Evolutionary conservation across 108 stramenopile species (phyloP), one percentile per base, ranked within the genome.

Genomic region (Discostella pseudostelligera): DNA sequence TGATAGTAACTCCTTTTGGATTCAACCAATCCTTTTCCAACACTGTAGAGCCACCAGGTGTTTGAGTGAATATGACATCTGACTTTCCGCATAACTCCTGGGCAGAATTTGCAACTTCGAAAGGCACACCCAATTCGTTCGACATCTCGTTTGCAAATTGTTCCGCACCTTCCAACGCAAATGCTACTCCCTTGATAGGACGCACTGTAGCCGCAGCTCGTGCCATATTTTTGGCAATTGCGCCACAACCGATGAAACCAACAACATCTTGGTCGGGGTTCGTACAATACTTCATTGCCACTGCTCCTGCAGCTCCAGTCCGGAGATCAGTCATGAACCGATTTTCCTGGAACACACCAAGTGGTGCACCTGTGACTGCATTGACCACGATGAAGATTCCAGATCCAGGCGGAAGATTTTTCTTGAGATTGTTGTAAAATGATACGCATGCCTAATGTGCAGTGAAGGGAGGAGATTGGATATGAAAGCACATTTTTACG

Each of bases 271-370:
- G 80, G 11, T 75, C 77, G 0, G 81, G 74, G 32, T 76, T 61
- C 0, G 83, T 77, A 74, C 89, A 95, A 69, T 96, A 79, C 68
- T 96, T 94, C 65, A 94, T 74, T 48, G 90, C 78, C 5, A 96
- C 79, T 39, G 88, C 96, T 39, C 96, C 96, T 8, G 96, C 96
- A 14, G 96, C 96, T 14, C 96, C 96, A 8, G 96, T 96, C 35
- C 96, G 82, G 28, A 96, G 75, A 72, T 96, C 96, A n/a, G 96
- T 96, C 89, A 96, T 94, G 88, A 84, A 90, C 8, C 96, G 83
- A 78, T 96, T 96, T 67, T 96, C 96, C 70, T 93, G 92, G 60
- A 94, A 90, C 43, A 96, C 79, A 28, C 84, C 96, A 22, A 94
- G 68, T 2, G 96, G 96, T 14, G 90, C 88, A 43, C 96, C 96